phyloP scores from a whole-genome alignment of 768 basidiomycete species.

The Suillus occidentalis region DNA sequence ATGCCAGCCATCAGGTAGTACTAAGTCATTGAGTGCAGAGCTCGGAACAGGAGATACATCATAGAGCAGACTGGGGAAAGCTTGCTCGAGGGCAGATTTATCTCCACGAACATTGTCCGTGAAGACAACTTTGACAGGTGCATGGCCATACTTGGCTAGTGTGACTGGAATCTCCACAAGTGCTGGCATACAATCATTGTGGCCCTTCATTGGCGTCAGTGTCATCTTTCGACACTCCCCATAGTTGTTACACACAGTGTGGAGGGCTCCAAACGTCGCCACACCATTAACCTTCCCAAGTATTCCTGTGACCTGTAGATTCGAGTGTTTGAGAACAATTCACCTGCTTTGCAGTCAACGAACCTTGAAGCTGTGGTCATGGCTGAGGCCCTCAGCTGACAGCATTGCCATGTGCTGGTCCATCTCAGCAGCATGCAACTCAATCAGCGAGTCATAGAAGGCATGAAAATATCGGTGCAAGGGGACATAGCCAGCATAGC shows the following conservation, averaged over 20 bases:
- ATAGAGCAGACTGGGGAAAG: conserved; percentile 21
- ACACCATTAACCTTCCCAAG: conserved; percentile 26
- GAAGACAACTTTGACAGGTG: conserved; percentile 24
- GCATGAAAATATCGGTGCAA: conserved; percentile 19
- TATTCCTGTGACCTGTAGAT: conserved; percentile 27
- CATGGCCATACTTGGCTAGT: conserved; percentile 30
- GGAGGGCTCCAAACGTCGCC: conserved; percentile 25
- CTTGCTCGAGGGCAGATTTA: conserved; percentile 21
- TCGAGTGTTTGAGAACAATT: too few relatives aligned
- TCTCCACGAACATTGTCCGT: conserved; percentile 31
- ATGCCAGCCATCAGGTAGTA: conserved; percentile 5
- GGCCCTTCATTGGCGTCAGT: conserved; percentile 33
- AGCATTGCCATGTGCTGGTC: conserved; percentile 30
- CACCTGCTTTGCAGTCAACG: too few relatives aligned
- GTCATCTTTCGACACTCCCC: conserved; percentile 23
- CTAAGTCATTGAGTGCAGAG: background rate
- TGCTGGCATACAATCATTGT: conserved; percentile 29
- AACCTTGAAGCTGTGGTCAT: conserved; percentile 30
- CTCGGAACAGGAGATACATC: conserved; percentile 24
- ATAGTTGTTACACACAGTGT: conserved; percentile 30
- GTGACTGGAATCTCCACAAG: conserved; percentile 24
- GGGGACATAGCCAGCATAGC: conserved; percentile 25
- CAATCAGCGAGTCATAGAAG: conserved; percentile 29
- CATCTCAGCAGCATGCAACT: conserved; percentile 16
- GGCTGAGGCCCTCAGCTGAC: conserved; percentile 14